Conservation (phyloP, 2,329 filamentous ascomycete genomes). For the Alternaria sp. region DNA sequence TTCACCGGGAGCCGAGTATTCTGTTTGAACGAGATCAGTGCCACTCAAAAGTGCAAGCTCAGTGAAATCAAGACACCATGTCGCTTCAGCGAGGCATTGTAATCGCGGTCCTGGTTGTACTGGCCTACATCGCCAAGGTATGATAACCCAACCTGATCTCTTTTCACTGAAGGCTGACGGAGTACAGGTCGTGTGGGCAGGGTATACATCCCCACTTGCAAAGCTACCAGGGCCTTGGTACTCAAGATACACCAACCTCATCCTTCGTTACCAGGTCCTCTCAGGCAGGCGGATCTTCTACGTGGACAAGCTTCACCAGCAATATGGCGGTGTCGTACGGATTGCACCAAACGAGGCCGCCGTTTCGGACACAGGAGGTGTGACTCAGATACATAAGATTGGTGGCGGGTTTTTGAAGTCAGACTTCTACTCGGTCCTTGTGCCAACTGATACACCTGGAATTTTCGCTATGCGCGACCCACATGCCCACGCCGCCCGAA, state of each 20-base stretch:
- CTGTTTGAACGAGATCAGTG: neutral
- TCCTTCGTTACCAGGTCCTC: conserved; percentile 49
- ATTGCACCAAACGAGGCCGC: conserved; percentile 37
- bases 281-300: conserved; percentile 51
- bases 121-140: neutral
- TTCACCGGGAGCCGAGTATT: neutral
- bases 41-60: neutral
- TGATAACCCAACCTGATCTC: too few species aligned
- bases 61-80: neutral
- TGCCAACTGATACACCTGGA: too few species aligned
- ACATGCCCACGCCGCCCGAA: conserved; percentile 45
- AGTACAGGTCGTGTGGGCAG: conserved; percentile 6
- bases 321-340: conserved; percentile 40
- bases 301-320: conserved; percentile 49
- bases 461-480: conserved; percentile 33
- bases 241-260: conserved; percentile 39
- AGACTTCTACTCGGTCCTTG: conserved; percentile 28
- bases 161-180: neutral
- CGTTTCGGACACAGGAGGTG: conserved; percentile 29
- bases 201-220: conserved; percentile 13
- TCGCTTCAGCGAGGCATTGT: neutral
- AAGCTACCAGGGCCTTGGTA: conserved; percentile 44
- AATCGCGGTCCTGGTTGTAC: neutral
- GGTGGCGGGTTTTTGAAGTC: conserved; percentile 55
- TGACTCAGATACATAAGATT: conserved; percentile 43